phyloP scores from a whole-genome alignment of 2,329 filamentous ascomycete species.

The Aspergillus sp. region DNA sequence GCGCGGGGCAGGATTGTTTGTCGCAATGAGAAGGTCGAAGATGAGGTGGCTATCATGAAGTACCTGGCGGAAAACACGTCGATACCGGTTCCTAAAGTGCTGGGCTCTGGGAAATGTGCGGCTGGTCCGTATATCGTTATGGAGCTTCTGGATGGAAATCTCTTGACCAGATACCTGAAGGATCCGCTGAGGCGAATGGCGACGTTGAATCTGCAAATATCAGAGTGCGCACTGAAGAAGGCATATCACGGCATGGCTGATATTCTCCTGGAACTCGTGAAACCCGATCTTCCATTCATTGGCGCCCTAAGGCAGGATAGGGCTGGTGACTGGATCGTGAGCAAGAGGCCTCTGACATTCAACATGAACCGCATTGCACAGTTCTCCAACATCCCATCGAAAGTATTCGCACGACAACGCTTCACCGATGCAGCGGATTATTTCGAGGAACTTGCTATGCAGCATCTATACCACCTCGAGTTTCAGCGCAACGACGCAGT shows the following conservation, averaged over 20 bases:
- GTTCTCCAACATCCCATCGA: conserved; percentile 13
- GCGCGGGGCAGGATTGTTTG: conserved; percentile 12
- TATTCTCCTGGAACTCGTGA: conserved; percentile 19
- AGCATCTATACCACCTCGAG: conserved; percentile 19
- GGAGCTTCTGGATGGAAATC: conserved; percentile 17
- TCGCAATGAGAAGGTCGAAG: conserved; percentile 17
- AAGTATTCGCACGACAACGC: conserved; percentile 8
- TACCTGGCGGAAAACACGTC: conserved; percentile 3
- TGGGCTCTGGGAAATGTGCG: conserved; percentile 14
- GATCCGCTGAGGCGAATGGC: conserved; percentile 9
- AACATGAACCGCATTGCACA: conserved; percentile 22
- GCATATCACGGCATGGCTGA: conserved; percentile 18
- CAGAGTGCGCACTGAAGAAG: conserved; percentile 10
- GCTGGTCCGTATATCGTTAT: conserved; percentile 20
- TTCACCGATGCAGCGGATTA: conserved; percentile 19
- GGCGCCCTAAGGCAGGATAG: conserved; percentile 12
- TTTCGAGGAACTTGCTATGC: conserved; percentile 17
- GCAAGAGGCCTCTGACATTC: conserved; percentile 15
- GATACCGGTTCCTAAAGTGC: conserved; percentile 9
- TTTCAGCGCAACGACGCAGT: conserved; percentile 21
- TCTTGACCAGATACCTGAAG: conserved; percentile 15
- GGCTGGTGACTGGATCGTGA: conserved; percentile 8
- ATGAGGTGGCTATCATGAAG: conserved; percentile 8
- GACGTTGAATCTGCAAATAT: conserved; percentile 11
- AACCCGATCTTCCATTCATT: conserved; percentile 17